phyloP scores from a whole-genome alignment of 768 basidiomycete species.

The Albatrellus ellisii region DNA sequence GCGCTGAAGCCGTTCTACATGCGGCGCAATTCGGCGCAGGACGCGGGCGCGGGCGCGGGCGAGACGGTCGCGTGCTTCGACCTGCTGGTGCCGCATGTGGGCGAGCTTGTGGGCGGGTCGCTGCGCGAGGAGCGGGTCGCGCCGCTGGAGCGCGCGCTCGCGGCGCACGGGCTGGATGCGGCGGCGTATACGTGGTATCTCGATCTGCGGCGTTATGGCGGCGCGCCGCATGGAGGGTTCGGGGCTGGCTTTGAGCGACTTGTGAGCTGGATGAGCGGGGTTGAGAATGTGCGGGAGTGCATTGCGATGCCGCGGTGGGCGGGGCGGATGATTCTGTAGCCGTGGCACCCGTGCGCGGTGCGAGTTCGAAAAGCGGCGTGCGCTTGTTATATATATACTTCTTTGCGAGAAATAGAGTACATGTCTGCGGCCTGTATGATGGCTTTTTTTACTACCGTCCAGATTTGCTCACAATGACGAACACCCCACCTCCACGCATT shows the following conservation, averaged over 20 bases:
- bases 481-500: background rate
- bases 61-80: constrained; percentile 90
- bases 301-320: constrained; percentile 87
- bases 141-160: constrained; percentile 38
- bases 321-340: constrained; percentile 57
- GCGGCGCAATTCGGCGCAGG: constrained; percentile 45
- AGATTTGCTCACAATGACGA: background rate
- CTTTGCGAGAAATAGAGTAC: no score
- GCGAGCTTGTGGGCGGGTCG: constrained; percentile 89
- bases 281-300: constrained; percentile 88
- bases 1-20: constrained; percentile 93
- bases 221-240: constrained; percentile 89
- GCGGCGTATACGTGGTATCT: constrained; percentile 56
- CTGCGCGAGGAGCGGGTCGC: constrained; percentile 67
- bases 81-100: constrained; percentile 74
- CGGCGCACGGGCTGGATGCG: constrained; percentile 28
- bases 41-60: constrained; percentile 83
- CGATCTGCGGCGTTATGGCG: constrained; percentile 74
- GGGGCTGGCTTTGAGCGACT: constrained; percentile 93
- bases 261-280: constrained; percentile 74
- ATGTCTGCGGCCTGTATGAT: background rate
- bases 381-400: no score
- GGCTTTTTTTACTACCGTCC: background rate
- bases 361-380: no score
- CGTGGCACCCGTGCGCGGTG: background rate